These are phyloP conservation scores for Stachybotrys chlorohalonatus DNA, from an alignment of 2,329 filamentous ascomycete genomes.

Conservation along the genomic window DNA sequence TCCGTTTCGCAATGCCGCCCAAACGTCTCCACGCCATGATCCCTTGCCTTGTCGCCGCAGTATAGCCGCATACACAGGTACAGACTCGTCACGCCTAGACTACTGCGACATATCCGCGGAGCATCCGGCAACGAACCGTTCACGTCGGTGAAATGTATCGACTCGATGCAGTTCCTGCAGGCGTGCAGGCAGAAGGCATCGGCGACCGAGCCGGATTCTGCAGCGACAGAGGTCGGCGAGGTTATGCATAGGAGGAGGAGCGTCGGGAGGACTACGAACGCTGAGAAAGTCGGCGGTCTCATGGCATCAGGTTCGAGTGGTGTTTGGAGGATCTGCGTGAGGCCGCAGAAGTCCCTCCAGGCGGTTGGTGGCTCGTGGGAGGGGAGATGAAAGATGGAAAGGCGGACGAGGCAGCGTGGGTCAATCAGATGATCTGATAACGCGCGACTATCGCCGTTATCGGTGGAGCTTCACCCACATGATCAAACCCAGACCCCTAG, in stretches of 20 bases:
- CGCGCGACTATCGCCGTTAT: background rate
- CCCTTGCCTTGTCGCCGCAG: slow-evolving; percentile 18
- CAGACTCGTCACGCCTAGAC: slow-evolving; percentile 18
- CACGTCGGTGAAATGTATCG: slow-evolving; percentile 22
- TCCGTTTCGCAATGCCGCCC: slow-evolving; percentile 24
- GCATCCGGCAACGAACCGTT: slow-evolving; percentile 8
- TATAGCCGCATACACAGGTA: slow-evolving; percentile 27
- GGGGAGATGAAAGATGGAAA: background rate
- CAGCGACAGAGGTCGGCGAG: background rate
- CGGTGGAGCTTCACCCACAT: background rate
- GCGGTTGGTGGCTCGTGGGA: background rate
- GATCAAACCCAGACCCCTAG: background rate
- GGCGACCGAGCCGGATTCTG: background rate
- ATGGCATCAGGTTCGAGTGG: slow-evolving; percentile 3
- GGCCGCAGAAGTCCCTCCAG: background rate
- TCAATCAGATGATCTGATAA: slow-evolving; percentile 22
- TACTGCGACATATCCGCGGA: slow-evolving; percentile 18
- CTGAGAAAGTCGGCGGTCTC: slow-evolving; percentile 3
- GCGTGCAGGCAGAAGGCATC: slow-evolving; percentile 20
- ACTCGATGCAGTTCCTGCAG: slow-evolving; percentile 18
- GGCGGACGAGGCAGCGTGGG: slow-evolving; percentile 8
- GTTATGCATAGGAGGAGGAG: background rate
- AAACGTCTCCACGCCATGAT: slow-evolving; percentile 13
- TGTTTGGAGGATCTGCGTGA: background rate
- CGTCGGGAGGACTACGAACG: background rate